Evolutionary conservation across 106 monocot genomes (phyloP).

Genomic region (Vanilla planifolia): DNA sequence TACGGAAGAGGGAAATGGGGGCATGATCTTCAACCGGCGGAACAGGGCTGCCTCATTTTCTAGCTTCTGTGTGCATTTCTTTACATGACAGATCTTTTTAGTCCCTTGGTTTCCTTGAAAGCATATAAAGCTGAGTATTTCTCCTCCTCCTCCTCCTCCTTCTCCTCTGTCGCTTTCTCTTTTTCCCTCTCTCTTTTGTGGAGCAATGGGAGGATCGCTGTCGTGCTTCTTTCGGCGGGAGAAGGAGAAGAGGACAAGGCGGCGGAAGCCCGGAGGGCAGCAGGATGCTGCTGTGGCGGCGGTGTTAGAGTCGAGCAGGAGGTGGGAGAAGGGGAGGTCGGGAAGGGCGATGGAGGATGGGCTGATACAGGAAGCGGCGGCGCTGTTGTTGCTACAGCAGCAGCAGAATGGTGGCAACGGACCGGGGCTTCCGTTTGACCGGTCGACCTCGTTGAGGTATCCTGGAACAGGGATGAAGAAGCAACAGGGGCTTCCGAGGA

Average conservation of each 20-base stretch:
- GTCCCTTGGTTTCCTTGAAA: too few species aligned
- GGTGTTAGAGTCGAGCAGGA: slow-evolving; percentile 11
- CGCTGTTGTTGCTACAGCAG: slow-evolving; percentile 47
- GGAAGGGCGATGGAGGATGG: slow-evolving; percentile 16
- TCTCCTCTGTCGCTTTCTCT: background rate
- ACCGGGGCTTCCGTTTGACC: slow-evolving; percentile 31
- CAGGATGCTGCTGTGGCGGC: slow-evolving; percentile 7
- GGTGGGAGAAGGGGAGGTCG: slow-evolving; percentile 18
- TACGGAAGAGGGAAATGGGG: too few species aligned
- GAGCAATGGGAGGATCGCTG: slow-evolving; percentile 47
- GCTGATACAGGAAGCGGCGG: slow-evolving; percentile 48
- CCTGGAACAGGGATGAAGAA: slow-evolving; percentile 19
- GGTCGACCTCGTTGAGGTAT: slow-evolving; percentile 58
- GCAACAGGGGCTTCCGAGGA: slow-evolving; percentile 50
- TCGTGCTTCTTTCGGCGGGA: slow-evolving; percentile 42
- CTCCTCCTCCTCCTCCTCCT: background rate
- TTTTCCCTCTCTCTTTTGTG: background rate
- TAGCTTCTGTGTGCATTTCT: too few species aligned
- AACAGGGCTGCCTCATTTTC: too few species aligned
- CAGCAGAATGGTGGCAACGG: slow-evolving; percentile 17
- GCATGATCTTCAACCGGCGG: too few species aligned
- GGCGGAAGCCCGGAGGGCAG: background rate
- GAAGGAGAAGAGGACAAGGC: background rate
- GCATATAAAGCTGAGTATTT: too few species aligned
- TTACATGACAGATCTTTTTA: too few species aligned